Conservation (phyloP, 345 rosid genomes). For the Lepidium didymum region DNA sequence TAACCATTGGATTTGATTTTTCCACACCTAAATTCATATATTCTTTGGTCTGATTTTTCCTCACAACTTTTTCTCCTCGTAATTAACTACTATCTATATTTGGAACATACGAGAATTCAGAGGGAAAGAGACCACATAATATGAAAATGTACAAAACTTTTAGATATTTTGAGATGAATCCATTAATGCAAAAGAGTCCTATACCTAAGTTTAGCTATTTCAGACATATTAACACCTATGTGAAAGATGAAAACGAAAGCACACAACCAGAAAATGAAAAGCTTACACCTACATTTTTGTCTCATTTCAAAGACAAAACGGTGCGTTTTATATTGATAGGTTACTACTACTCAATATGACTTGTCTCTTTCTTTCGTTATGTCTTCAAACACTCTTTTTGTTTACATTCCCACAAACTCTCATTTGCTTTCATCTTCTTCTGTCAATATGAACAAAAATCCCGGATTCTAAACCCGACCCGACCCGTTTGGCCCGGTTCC, state of each 20-base stretch:
- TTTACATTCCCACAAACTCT: neutral
- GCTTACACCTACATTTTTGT: too few species aligned
- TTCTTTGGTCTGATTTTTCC: neutral
- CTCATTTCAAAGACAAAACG: too few species aligned
- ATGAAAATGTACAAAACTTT: neutral
- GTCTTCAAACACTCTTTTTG: slow-evolving; percentile 29
- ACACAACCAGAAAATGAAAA: slow-evolving; percentile 14
- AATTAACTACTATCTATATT: neutral
- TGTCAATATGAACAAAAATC: slow-evolving; percentile 40
- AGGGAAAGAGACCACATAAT: neutral
- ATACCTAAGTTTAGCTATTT: slow-evolving; percentile 16
- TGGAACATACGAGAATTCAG: slow-evolving; percentile 13
- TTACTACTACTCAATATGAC: slow-evolving; percentile 34
- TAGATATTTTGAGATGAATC: neutral
- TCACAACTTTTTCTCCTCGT: neutral
- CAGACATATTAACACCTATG: slow-evolving; percentile 14
- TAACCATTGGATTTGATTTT: neutral
- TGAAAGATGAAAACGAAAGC: slow-evolving; percentile 24
- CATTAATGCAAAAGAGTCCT: neutral
- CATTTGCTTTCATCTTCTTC: neutral
- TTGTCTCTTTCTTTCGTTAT: slow-evolving; percentile 57
- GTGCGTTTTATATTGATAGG: too few species aligned
- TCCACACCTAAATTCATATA: neutral
- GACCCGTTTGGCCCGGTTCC: slow-evolving; percentile 59
- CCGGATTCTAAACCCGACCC: slow-evolving; percentile 36